Conservation (phyloP, 495 filamentous ascomycete genomes). For the Neurospora cerealis region DNA sequence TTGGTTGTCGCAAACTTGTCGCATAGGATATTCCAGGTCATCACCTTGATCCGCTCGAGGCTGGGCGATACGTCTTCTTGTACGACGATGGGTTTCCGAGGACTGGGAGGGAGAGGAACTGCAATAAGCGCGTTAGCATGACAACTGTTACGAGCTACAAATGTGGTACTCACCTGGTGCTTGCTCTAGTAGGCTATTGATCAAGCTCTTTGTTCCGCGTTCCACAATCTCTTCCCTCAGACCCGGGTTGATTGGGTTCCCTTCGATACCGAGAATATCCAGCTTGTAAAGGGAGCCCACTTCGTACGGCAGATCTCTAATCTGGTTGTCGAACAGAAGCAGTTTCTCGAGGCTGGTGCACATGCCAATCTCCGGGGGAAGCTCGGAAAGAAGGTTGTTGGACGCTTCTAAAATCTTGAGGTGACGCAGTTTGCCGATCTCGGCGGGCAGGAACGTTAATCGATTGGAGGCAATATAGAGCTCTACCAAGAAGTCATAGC, state of each 20-base stretch:
- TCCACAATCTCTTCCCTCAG: constrained; percentile 71
- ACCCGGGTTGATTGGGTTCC: constrained; percentile 69
- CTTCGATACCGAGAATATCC: constrained; percentile 83
- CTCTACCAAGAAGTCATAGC: constrained; percentile 76
- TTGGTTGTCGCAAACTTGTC: constrained; percentile 76
- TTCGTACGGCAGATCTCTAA: constrained; percentile 72
- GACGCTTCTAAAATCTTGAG: constrained; percentile 78
- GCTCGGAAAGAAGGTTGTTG: constrained; percentile 68
- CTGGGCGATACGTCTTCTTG: constrained; percentile 38
- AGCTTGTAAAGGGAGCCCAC: constrained; percentile 78
- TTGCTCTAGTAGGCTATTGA: constrained; percentile 70
- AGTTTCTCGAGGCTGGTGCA: constrained; percentile 75
- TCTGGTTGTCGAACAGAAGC: constrained; percentile 78
- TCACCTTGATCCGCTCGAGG: constrained; percentile 54
- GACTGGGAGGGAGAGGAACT: constrained; percentile 61
- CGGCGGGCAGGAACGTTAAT: constrained; percentile 60
- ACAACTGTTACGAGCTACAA: not conserved
- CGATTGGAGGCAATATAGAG: constrained; percentile 90
- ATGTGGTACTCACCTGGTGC: constrained; percentile 57
- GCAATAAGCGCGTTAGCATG: not conserved
- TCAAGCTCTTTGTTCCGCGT: constrained; percentile 73
- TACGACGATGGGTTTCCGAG: constrained; percentile 35
- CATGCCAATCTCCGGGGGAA: constrained; percentile 94
- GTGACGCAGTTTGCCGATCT: constrained; percentile 70
- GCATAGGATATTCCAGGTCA: constrained; percentile 92